Conservation (phyloP, 2,329 filamentous ascomycete genomes). For the Claviceps pazoutovae region DNA sequence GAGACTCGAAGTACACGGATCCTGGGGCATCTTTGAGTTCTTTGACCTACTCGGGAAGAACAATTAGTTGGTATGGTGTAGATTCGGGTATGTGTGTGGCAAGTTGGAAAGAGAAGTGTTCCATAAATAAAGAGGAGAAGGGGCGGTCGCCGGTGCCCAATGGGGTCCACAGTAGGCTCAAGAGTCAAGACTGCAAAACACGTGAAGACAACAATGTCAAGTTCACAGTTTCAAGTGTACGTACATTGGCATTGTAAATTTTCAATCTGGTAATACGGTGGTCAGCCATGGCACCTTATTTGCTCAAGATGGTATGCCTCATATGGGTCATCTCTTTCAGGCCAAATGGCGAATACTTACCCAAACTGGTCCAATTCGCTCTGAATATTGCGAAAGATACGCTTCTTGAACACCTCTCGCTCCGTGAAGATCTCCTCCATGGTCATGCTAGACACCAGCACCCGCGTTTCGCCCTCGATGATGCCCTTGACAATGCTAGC, state of each 20-base stretch:
- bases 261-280: slow-evolving; percentile 33
- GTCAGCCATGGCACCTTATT: not conserved
- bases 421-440: slow-evolving; percentile 83
- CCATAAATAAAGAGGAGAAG: too few relatives aligned
- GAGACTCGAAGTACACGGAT: slow-evolving; percentile 70
- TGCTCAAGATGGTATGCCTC: too few relatives aligned
- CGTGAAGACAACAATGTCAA: too few relatives aligned
- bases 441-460: slow-evolving; percentile 77
- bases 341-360: not conserved
- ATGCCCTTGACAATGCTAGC: slow-evolving; percentile 81
- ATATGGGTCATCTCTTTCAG: too few relatives aligned
- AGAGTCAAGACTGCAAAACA: slow-evolving; percentile 15
- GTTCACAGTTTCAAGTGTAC: not conserved
- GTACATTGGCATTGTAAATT: slow-evolving; percentile 50
- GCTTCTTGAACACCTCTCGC: slow-evolving; percentile 61
- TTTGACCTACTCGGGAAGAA: slow-evolving; percentile 35
- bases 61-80: not conserved
- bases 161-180: not conserved
- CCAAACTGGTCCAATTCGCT: slow-evolving; percentile 62
- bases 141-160: too few relatives aligned
- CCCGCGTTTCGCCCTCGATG: slow-evolving; percentile 76
- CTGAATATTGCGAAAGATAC: slow-evolving; percentile 63
- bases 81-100: slow-evolving; percentile 15
- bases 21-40: slow-evolving; percentile 72
- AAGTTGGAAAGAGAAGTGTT: not conserved